A percentile compares a stretch with the other conserved stretches of the same genome.
Evolutionary conservation across 2,329 filamentous ascomycete genomes (phyloP).

Genomic region (Phyllachora maydis): DNA sequence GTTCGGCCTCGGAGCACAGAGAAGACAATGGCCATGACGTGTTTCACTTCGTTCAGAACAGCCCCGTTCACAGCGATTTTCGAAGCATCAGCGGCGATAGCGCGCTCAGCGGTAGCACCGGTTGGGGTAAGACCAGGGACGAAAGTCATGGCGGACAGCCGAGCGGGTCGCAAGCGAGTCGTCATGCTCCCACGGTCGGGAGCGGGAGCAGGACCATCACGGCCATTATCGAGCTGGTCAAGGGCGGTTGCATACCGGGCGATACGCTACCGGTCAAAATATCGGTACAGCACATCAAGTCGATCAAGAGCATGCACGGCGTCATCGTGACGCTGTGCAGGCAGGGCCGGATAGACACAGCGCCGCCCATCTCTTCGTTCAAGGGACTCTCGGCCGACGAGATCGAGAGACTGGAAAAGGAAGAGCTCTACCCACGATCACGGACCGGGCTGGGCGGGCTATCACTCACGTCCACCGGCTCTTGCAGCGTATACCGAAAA

Average conservation of each 20-base stretch:
- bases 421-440: conserved; percentile 75
- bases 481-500: conserved; percentile 86
- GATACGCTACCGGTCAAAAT: conserved; percentile 67
- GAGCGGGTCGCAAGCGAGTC: conserved; percentile 10
- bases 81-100: conserved; percentile 55
- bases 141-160: conserved; percentile 19
- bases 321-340: conserved; percentile 86
- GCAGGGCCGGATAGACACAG: conserved; percentile 73
- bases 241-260: conserved; percentile 68
- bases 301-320: conserved; percentile 76
- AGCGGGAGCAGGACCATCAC: conserved; percentile 70
- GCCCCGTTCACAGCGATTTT: conserved; percentile 26
- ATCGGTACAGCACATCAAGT: conserved; percentile 70
- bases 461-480: conserved; percentile 68
- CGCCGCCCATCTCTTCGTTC: conserved; percentile 30
- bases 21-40: conserved; percentile 18
- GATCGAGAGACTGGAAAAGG: conserved; percentile 50
- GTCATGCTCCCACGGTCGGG: conserved; percentile 23
- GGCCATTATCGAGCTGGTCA: conserved; percentile 63
- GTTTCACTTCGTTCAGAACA: conserved; percentile 14
- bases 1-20: conserved; percentile 12
- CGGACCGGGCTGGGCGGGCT: conserved; percentile 71
- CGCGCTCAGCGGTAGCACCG: conserved; percentile 43
- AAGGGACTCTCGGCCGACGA: conserved; percentile 33
- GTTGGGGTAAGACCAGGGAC: conserved; percentile 31